Base-by-base conservation (phyloP, 2,329 filamentous ascomycete genomes). In the Lachnellula cervina region DNA sequence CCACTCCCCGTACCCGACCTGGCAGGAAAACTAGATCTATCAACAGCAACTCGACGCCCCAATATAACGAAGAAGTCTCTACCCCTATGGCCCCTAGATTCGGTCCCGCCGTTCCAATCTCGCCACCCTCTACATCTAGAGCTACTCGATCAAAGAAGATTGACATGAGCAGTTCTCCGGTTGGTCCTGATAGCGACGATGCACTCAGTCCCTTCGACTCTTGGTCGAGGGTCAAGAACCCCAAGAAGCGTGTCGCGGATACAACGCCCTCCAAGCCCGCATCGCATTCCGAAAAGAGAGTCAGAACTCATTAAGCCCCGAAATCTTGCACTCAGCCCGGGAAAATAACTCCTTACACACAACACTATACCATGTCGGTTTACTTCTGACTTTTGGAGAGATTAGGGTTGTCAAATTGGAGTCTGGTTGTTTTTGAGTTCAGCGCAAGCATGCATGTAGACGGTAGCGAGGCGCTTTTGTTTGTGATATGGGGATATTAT, bases 101-200 rank as follows among this genome's bases (percentile, higher is more conserved):
- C 60, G 77, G 76, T 4, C 83, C 83, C 0, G 76, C 76, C 2
- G 42, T 13, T 13, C 42, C 42, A 2, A 44, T 44, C 19, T 83
- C 86, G 4, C 85, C 86, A 17, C 84, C 86, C 6, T 79, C 80
- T 37, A 86, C 83, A 3, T 76, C 74, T 52, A 80, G 85, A 62
- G 74, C 79, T 14, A 87, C 82, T 14, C 80, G 86, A 46, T 77
- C 78, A 66, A 82, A 80, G 73, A 74, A 79, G 53, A 28, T 65
- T n/a, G 62, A 67, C 40, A 52, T 64, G 25, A 49, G 28, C 62
- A 68, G 32, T 11, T 75, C 75, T 8, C 75, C 79, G n/a, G 38
- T 37, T 23, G 54, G 44, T 11, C 47, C 57, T 8, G 49, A 34
- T 28, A 65, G 57, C 28, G 62, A 62, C 48, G 60, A 63, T 25